These are phyloP conservation scores for Albizia julibrissin DNA, from an alignment of 306 rosid genomes.

Conservation along the genomic window DNA sequence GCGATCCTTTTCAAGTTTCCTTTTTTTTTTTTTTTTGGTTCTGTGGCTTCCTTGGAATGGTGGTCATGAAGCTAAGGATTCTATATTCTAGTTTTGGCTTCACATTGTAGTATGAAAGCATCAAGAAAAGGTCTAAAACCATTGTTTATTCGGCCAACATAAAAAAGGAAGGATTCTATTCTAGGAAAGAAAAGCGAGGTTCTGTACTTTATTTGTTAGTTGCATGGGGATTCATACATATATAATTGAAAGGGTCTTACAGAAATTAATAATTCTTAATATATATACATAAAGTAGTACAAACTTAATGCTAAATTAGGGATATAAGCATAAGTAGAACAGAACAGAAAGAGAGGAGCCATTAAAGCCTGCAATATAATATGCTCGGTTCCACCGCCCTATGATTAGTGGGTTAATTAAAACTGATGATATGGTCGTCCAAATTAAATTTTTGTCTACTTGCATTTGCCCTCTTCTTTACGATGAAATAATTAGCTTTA, in stretches of 20 bases:
- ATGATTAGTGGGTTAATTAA: not conserved
- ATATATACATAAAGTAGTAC: not conserved
- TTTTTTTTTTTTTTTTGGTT: too few relatives aligned
- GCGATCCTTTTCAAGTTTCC: not conserved
- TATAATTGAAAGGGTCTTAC: not conserved
- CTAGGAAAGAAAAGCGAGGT: not conserved
- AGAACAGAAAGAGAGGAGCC: not conserved
- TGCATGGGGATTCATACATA: too few relatives aligned
- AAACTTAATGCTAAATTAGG: not conserved
- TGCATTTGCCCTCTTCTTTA: not conserved
- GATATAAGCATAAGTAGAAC: not conserved
- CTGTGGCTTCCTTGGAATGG: not conserved
- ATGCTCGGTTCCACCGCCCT: not conserved
- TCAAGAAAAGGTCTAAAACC: not conserved
- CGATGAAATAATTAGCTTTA: not conserved
- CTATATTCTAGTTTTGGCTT: slow-evolving; percentile 7
- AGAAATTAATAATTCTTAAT: not conserved
- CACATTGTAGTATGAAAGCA: not conserved
- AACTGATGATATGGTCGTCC: not conserved
- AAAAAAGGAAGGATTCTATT: not conserved
- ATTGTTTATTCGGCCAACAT: not conserved
- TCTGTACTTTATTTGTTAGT: not conserved
- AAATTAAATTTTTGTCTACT: not conserved
- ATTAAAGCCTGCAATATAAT: not conserved
- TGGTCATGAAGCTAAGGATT: not conserved